Conservation (phyloP, 139 green algal genomes). For the Chlorella sp. region DNA sequence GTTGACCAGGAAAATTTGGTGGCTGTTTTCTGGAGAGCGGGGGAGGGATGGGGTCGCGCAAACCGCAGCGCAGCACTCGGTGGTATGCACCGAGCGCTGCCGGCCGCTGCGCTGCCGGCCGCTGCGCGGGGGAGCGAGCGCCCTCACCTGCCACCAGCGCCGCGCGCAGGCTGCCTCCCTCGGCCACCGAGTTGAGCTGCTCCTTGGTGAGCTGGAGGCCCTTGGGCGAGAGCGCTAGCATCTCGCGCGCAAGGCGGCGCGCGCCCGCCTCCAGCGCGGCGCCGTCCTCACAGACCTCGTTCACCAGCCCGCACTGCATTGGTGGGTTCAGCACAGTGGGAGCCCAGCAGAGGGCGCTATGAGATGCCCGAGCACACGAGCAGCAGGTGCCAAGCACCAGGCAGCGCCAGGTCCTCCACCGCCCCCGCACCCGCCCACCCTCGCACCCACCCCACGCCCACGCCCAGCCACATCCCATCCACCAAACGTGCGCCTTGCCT, state of each 20-base stretch:
- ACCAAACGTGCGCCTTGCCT: neutral
- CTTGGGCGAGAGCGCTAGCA: constrained; percentile 12
- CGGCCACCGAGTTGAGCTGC: constrained; percentile 31
- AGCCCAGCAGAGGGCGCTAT: too few species aligned
- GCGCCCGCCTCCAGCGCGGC: constrained; percentile 4
- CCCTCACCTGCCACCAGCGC: constrained; percentile 24
- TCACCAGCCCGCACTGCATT: constrained; percentile 34
- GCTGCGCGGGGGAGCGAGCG: neutral
- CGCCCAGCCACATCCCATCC: neutral
- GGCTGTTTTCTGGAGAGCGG: constrained; percentile 14
- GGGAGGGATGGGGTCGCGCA: neutral
- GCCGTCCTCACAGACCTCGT: constrained; percentile 4
- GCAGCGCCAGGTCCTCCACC: too few species aligned
- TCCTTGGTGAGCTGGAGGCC: constrained; percentile 39
- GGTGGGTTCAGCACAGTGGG: too few species aligned
- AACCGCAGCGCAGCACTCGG: neutral
- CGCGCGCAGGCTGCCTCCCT: constrained; percentile 17
- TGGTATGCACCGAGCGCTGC: neutral
- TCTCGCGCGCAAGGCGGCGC: constrained; percentile 1
- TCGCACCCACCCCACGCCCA: too few species aligned
- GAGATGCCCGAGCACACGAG: too few species aligned
- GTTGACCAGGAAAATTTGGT: constrained; percentile 44
- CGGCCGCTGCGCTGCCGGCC: too few species aligned
- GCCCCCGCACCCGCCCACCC: too few species aligned
- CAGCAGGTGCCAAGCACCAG: too few species aligned